Evolutionary conservation across 2,329 filamentous ascomycete genomes (phyloP), one percentile per base, ranked within the genome.

Genomic region (Fusarium citri): DNA sequence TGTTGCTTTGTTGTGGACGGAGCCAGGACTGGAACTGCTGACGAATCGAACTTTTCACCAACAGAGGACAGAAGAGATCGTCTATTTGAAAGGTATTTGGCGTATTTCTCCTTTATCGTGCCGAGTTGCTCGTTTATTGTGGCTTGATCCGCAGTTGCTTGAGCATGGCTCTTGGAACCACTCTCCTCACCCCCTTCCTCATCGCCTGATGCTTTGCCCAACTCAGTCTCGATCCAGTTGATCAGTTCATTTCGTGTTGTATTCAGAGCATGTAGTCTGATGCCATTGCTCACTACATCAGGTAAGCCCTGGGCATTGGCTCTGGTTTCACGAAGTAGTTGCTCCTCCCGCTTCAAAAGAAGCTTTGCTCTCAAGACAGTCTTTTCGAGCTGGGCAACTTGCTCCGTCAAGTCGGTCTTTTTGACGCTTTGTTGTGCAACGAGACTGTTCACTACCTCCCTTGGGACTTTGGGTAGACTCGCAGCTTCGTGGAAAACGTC

Each of bases 151-250:
- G 69, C 46, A 28, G 62, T 59, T 25, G 67, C 55, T 41, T 66
- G 57, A 18, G 71, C 71, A 31, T 74, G 57, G 54, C 70, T 66
- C 15, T 75, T 74, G 6, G 70, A 55, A 23, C 69, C 68, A 8
- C 76, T 74, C 1, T 75, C 74, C 8, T 75, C 75, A 2, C 69
- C 75, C 1, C 76, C 78, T 2, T 77, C 75, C 23, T 71, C 79
- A 5, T 79, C 81, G 0, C 75, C 73, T 7, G 83, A 82, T 3
- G 87, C 87, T 57, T 86, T 87, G 54, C 83, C 80, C 23, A 91
- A 78, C 75, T 91, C 89, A 8, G 79, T 80, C 76, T 91, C 89
- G 59, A 91, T 90, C 89, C 89, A 91, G 59, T 79, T 82, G 62
- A 91, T 91, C 53, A 91, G 82, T 66, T 88, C 86, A 54, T 86